Base-by-base conservation (phyloP, 495 filamentous ascomycete genomes). In the Penicillium arizonense region DNA sequence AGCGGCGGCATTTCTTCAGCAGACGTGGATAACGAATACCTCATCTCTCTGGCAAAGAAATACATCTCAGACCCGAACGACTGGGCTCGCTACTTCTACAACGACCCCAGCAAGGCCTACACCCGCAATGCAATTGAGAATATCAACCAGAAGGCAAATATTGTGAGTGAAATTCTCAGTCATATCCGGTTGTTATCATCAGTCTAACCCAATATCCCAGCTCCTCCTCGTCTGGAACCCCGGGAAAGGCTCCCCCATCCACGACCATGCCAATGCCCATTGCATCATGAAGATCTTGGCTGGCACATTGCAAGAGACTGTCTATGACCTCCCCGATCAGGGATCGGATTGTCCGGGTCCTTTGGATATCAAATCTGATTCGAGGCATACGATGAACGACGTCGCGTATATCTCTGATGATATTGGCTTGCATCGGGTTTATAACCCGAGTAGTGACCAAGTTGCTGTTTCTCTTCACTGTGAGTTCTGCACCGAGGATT, bases 171-270 rank as follows among this genome's bases (percentile, higher is more conserved):
- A 1, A 8, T 8, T 21, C 21, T 5, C n/a, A 10, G 1, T 28
- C 20, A 13, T 26, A 13, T 42, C 7, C 1, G 4, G 20, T 38
- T 13, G n/a, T 9, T 3, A 30, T 39, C 33, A 40, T 33, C 24
- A 24, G 5, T 18, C 23, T 24, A 6, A 33, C 52, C 62, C 39
- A 59, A 33, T 9, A 10, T 10, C 2, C 18, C 32, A 92, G 82
- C 80, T 96, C 47, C 79, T 96, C 20, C 78, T 96, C 12, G 91
- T 96, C 16, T 96, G 91, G 91, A 87, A 83, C 7, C 91, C 91
- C 10, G 85, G 87, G 32, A 89, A 90, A 65, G 83, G 82, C 21
- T 90, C 84, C 44, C 86, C 84, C 0, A 85, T 96, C 52, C 91
- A 96, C 65, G 91, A 96, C 63, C 88, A 92, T 63, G 87, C 88